Percentiles rank a stretch among this genome's conserved stretches.
Evolutionary conservation across 495 filamentous ascomycete species (phyloP).

Genomic region (Neurospora cerealis): DNA sequence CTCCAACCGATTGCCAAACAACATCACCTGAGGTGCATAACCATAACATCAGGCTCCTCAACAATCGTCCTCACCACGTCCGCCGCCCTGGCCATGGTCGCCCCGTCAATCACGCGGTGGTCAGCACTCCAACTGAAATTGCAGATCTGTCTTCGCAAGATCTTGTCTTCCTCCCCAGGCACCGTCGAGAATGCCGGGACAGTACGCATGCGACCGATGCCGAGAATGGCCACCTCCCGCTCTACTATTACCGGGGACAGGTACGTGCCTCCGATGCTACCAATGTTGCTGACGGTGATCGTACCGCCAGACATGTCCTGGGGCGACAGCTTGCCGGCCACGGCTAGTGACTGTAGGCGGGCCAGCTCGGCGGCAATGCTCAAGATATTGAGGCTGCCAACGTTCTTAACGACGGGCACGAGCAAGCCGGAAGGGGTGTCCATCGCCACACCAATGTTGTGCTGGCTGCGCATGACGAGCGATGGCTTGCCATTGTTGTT

Average conservation of each 20-base stretch:
- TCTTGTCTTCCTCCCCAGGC: conserved; percentile 35
- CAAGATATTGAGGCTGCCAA: conserved; percentile 59
- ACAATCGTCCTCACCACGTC: conserved; percentile 64
- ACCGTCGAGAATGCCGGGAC: conserved; percentile 55
- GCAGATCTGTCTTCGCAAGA: conserved; percentile 56
- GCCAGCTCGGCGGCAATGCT: conserved; percentile 67
- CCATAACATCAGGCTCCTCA: conserved; percentile 78
- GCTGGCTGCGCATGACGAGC: conserved; percentile 65
- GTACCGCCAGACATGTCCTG: conserved; percentile 78
- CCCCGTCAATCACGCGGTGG: conserved; percentile 90
- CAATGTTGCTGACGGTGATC: conserved; percentile 94
- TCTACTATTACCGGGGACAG: conserved; percentile 83
- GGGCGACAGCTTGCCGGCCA: conserved; percentile 60
- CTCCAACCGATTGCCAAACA: not conserved
- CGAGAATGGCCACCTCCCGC: conserved; percentile 84
- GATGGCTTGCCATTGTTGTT: conserved; percentile 49
- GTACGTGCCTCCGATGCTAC: conserved; percentile 90
- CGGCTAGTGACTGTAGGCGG: conserved; percentile 61
- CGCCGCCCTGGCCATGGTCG: conserved; percentile 83
- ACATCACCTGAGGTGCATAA: conserved; percentile 45
- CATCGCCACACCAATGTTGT: conserved; percentile 96
- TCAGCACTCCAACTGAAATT: conserved; percentile 98
- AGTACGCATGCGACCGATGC: conserved; percentile 67
- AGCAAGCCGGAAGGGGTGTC: conserved; percentile 84
- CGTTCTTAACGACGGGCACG: conserved; percentile 90